These are phyloP conservation scores for Zygnema cylindricum DNA, from an alignment of 139 green algal species.

Conservation along the genomic window DNA sequence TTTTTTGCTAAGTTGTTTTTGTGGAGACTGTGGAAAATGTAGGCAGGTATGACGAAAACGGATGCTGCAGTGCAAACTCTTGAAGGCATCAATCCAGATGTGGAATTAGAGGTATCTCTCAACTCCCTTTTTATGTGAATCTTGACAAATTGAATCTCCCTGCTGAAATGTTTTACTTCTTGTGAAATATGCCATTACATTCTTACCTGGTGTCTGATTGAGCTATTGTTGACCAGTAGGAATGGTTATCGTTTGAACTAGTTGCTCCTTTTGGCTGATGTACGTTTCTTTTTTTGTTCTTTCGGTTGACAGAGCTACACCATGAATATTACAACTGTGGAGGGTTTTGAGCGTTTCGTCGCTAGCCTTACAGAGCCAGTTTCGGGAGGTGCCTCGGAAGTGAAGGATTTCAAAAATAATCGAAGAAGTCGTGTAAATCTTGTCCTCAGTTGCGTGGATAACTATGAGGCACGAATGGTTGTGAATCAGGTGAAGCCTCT, in stretches of 20 bases:
- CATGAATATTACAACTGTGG: slow-evolving; percentile 96
- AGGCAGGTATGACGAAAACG: slow-evolving; percentile 95
- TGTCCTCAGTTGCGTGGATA: slow-evolving; percentile 95
- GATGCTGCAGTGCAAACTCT: slow-evolving; percentile 90
- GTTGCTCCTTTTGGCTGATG: too few relatives aligned
- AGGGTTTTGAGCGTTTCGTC: slow-evolving; percentile 88
- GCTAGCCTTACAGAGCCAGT: slow-evolving; percentile 29
- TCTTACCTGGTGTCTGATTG: too few relatives aligned
- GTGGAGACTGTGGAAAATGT: too few relatives aligned
- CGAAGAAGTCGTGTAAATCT: slow-evolving; percentile 79
- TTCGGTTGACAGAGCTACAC: slow-evolving; percentile 91
- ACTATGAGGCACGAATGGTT: slow-evolving; percentile 97
- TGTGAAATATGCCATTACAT: too few relatives aligned
- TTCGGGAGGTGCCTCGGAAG: slow-evolving; percentile 13
- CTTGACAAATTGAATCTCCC: neutral
- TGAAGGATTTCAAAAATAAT: slow-evolving; percentile 40
- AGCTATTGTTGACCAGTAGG: too few relatives aligned
- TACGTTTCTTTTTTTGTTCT: too few relatives aligned
- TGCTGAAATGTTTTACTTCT: too few relatives aligned
- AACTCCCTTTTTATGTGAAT: neutral
- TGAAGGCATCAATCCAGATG: slow-evolving; percentile 91
- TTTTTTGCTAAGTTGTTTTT: too few relatives aligned
- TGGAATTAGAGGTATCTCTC: slow-evolving; percentile 50
- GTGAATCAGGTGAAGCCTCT: slow-evolving; percentile 86
- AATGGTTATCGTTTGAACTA: too few relatives aligned